Percentiles rank a stretch among this genome's conserved stretches.
Conservation (phyloP, 169 alveolate species). For the Plasmodium knowlesi region DNA sequence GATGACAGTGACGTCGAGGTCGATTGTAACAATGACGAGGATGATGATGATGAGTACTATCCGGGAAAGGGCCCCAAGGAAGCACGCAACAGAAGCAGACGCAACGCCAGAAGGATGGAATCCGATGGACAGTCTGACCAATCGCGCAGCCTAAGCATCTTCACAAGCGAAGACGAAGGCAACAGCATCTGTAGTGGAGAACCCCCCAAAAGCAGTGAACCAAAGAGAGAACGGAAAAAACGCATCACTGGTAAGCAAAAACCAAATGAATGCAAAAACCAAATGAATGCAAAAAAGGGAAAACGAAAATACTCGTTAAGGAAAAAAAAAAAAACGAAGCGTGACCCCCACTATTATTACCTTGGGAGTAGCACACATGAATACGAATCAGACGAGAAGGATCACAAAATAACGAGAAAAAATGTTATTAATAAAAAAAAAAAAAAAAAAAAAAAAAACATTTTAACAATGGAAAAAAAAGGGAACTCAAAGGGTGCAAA, state of each 20-base stretch:
- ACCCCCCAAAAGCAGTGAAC: not conserved
- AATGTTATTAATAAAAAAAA: not conserved
- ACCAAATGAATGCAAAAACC: not conserved
- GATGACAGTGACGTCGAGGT: no score
- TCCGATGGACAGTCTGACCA: not conserved
- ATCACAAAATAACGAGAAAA: not conserved
- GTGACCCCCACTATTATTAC: not conserved
- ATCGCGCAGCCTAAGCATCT: conserved; percentile 12
- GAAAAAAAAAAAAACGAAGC: not conserved
- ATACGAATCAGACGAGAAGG: not conserved
- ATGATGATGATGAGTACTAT: not conserved
- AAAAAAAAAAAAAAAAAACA: not conserved
- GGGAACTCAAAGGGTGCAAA: not conserved
- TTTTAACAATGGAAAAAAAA: not conserved
- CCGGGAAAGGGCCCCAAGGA: not conserved
- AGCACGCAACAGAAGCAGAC: not conserved
- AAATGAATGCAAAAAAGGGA: not conserved
- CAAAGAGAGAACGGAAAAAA: not conserved
- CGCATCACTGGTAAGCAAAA: not conserved
- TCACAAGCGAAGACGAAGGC: conserved; percentile 30
- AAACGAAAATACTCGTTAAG: conserved; percentile 41
- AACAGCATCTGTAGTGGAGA: not conserved
- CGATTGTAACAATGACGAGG: not conserved
- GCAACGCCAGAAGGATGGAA: not conserved
- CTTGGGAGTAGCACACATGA: not conserved